Conservation (phyloP, 345 rosid genomes). For the Acer negundo region DNA sequence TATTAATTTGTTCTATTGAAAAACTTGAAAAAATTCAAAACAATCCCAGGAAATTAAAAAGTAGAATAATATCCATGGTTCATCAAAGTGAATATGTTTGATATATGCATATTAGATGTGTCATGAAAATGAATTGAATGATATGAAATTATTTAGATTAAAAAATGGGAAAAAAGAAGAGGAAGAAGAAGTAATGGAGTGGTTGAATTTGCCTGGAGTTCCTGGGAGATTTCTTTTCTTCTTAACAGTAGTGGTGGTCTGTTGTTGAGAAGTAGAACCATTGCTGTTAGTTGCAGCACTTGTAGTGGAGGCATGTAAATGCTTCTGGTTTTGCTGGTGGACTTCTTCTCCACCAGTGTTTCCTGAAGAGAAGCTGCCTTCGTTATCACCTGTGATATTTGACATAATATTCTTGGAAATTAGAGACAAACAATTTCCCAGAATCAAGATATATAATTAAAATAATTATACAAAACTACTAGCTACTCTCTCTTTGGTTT, state of each 20-base stretch:
- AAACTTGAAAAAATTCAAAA: background rate
- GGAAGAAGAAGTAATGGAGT: slow-evolving; percentile 2
- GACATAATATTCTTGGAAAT: slow-evolving; percentile 37
- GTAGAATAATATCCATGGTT: background rate
- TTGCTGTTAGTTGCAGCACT: slow-evolving; percentile 35
- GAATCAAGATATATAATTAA: background rate
- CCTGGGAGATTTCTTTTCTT: slow-evolving; percentile 76
- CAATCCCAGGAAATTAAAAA: too few relatives aligned
- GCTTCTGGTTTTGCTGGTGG: slow-evolving; percentile 39
- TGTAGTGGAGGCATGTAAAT: slow-evolving; percentile 18
- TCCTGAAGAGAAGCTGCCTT: slow-evolving; percentile 72
- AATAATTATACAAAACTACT: too few relatives aligned
- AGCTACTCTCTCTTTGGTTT: slow-evolving; percentile 16
- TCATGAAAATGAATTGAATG: background rate
- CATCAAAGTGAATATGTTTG: background rate
- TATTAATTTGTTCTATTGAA: background rate
- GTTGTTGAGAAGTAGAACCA: slow-evolving; percentile 34
- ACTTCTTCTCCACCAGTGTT: slow-evolving; percentile 55
- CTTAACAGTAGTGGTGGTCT: slow-evolving; percentile 41
- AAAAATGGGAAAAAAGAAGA: background rate
- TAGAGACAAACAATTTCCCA: background rate
- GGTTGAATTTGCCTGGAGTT: slow-evolving; percentile 61
- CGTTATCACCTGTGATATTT: slow-evolving; percentile 55
- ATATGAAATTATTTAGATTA: background rate
- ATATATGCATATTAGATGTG: background rate